A percentile compares a stretch with the other conserved stretches of the same genome.
These are phyloP conservation scores for Musa troglodytarum DNA, from an alignment of 176 grass and related monocot genomes.

Conservation along the genomic window DNA sequence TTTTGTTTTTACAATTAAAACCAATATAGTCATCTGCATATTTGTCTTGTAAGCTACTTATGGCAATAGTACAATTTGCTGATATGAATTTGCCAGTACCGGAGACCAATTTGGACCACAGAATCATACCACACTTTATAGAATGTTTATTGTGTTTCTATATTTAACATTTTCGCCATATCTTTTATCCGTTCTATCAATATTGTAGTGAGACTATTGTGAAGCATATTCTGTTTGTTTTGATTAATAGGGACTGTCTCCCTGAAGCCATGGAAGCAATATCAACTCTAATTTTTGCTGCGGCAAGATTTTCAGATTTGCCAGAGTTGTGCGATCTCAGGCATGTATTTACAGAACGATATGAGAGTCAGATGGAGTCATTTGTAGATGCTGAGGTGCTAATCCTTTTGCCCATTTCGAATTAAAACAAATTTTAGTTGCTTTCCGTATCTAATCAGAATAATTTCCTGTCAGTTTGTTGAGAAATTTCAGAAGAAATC, in stretches of 20 bases:
- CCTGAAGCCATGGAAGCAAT: conserved; percentile 85
- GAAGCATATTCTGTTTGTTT: conserved; percentile 17
- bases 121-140: too few species aligned
- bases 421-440: not conserved
- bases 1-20: too few species aligned
- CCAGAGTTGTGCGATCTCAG: conserved; percentile 81
- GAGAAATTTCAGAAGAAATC: conserved; percentile 64
- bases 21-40: not conserved
- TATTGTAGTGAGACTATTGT: too few species aligned
- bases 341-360: conserved; percentile 62
- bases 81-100: too few species aligned
- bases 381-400: conserved; percentile 80
- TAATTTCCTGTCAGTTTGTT: conserved; percentile 58
- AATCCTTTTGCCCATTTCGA: not conserved
- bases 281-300: conserved; percentile 80
- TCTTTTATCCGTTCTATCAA: too few species aligned
- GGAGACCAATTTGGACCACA: too few species aligned
- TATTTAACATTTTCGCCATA: too few species aligned
- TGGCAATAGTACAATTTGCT: not conserved
- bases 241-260: conserved; percentile 65
- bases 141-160: too few species aligned
- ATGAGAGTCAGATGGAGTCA: conserved; percentile 46
- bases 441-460: conserved; percentile 5
- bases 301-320: conserved; percentile 85
- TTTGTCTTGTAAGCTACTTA: not conserved